Conservation (phyloP, 2,329 filamentous ascomycete species). For the Pestalotiopsis sp. region DNA sequence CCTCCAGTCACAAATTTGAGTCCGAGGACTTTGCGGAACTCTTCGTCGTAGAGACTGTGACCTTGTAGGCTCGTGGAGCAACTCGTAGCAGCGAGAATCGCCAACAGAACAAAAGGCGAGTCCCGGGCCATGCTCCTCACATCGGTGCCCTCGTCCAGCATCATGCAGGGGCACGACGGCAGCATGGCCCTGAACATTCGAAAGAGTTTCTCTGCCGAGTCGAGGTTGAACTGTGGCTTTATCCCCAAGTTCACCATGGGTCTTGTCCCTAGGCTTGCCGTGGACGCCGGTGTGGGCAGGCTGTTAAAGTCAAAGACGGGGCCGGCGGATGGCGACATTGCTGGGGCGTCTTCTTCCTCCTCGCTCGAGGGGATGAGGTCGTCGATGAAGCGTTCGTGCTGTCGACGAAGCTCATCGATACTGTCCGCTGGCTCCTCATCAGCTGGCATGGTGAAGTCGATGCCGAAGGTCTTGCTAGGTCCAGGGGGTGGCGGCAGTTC, state of each 20-base stretch:
- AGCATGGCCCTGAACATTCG: slow-evolving; percentile 44
- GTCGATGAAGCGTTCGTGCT: slow-evolving; percentile 44
- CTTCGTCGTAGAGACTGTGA: slow-evolving; percentile 55
- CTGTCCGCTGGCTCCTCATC: slow-evolving; percentile 37
- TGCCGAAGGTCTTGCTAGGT: slow-evolving; percentile 51
- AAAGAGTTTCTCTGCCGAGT: slow-evolving; percentile 49
- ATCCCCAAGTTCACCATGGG: slow-evolving; percentile 41
- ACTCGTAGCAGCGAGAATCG: slow-evolving; percentile 52
- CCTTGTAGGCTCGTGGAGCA: slow-evolving; percentile 49
- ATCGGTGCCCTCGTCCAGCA: slow-evolving; percentile 38
- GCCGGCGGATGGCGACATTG: slow-evolving; percentile 10
- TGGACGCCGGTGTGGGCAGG: slow-evolving; percentile 23
- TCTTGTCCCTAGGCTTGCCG: slow-evolving; percentile 27
- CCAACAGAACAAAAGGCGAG: slow-evolving; percentile 54
- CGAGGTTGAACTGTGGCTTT: slow-evolving; percentile 55
- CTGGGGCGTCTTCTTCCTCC: slow-evolving; percentile 22
- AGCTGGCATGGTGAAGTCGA: slow-evolving; percentile 49
- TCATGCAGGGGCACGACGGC: slow-evolving; percentile 41
- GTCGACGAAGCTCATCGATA: slow-evolving; percentile 42
- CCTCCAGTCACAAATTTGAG: slow-evolving; percentile 57
- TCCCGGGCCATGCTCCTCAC: slow-evolving; percentile 44
- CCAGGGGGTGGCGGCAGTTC: slow-evolving; percentile 33
- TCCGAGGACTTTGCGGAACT: slow-evolving; percentile 57
- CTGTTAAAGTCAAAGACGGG: slow-evolving; percentile 27
- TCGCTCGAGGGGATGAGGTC: slow-evolving; percentile 33